Evolutionary conservation across 176 grass and related monocot genomes (phyloP).

Genomic region (Elaeis guineensis): DNA sequence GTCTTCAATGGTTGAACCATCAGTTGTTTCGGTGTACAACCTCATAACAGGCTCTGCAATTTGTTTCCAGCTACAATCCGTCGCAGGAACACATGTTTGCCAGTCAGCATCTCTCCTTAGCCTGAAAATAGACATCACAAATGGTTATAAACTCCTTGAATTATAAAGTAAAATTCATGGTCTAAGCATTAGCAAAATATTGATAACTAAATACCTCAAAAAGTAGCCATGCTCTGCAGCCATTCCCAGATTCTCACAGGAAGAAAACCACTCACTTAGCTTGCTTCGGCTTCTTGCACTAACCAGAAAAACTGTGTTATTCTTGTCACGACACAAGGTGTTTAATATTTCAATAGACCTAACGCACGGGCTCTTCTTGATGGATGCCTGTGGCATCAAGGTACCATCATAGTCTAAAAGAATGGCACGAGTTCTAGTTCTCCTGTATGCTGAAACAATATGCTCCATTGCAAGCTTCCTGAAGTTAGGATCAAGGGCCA

Average conservation of each 20-base stretch:
- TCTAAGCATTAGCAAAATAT: background rate
- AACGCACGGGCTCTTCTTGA: background rate
- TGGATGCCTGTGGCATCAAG: slow-evolving; percentile 1
- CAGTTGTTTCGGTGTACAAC: slow-evolving; percentile 6
- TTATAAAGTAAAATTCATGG: too few species aligned
- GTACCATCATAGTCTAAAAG: slow-evolving; percentile 20
- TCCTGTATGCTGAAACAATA: slow-evolving; percentile 5
- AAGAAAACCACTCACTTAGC: slow-evolving; percentile 5
- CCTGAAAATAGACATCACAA: background rate
- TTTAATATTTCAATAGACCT: slow-evolving; percentile 2
- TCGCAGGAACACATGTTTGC: background rate
- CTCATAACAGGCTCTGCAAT: slow-evolving; percentile 15
- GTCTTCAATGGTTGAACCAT: slow-evolving; percentile 10
- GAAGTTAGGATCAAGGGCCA: slow-evolving; percentile 18
- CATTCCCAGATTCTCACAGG: slow-evolving; percentile 10
- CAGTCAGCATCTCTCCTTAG: slow-evolving; percentile 2
- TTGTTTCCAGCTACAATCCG: slow-evolving; percentile 11
- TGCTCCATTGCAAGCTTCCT: slow-evolving; percentile 10
- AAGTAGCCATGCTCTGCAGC: slow-evolving; percentile 20
- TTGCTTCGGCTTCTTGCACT: slow-evolving; percentile 8
- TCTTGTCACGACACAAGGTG: background rate
- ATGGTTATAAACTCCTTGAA: too few species aligned
- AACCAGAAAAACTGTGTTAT: slow-evolving; percentile 7
- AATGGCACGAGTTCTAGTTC: slow-evolving; percentile 5
- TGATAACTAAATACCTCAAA: slow-evolving; percentile 4